phyloP scores from a whole-genome alignment of 2,329 filamentous ascomycete genomes.

The Ceratocystis destructans region DNA sequence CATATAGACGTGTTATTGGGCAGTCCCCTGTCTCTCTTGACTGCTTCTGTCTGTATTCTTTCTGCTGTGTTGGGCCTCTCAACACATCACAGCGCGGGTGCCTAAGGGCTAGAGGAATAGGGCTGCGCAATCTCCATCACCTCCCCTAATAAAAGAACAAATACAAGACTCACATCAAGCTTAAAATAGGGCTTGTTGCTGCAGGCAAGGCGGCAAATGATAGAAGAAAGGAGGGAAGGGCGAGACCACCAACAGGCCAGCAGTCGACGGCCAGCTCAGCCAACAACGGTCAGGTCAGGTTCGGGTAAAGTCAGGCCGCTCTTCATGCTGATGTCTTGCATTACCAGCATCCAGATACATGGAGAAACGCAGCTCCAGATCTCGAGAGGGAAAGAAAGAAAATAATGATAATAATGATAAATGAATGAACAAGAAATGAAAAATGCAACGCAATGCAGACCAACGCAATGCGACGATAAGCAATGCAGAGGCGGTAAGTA shows the following conservation, averaged over 20 bases:
- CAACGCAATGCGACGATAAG: neutral
- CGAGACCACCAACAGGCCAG: no score
- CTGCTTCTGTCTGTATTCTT: no score
- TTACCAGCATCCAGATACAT: no score
- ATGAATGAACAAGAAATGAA: no score
- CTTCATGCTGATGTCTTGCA: no score
- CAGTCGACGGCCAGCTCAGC: neutral
- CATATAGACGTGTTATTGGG: neutral
- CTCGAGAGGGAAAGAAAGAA: no score
- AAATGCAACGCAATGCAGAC: no score
- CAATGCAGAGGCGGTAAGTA: neutral
- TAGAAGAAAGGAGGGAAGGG: neutral
- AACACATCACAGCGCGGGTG: neutral
- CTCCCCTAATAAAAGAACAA: no score
- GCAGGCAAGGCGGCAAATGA: neutral
- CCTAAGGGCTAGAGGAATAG: neutral
- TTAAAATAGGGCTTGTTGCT: neutral
- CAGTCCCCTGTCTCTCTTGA: neutral
- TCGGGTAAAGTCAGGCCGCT: neutral
- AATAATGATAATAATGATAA: no score
- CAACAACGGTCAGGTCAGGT: neutral
- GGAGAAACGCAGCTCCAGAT: no score
- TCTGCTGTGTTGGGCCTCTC: neutral
- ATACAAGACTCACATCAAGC: no score
- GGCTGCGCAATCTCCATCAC: neutral